Evolutionary conservation across 768 basidiomycete species (phyloP), one percentile per base, ranked within the genome.

Genomic region (Udeniomyces megalosporus): DNA sequence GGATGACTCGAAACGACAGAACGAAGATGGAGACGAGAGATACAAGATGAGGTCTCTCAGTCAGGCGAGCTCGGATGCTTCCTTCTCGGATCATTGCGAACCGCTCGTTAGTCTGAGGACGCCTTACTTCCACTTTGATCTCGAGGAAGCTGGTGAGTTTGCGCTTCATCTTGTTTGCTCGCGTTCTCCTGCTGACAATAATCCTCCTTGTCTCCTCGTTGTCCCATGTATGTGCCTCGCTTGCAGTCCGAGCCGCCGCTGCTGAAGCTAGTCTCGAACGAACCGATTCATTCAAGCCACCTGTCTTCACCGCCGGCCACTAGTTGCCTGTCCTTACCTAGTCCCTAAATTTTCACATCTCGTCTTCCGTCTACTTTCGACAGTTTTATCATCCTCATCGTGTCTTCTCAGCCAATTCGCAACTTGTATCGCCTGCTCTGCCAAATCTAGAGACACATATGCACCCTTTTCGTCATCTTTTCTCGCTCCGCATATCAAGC

Each of bases 121-220:
- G 34, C 72, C 72, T 2, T 73, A 71, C 78, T 93, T 96, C 84
- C 93, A 96, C 76, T 77, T 93, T 67, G 91, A 93, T 72, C 75
- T 96, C 42, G 73, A 77, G 34, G 77, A 78, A 2, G 88, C 88
- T 44, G 82, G 89, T 45, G 77, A 74, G 22, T 44, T 28, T 26
- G n/a, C 5, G 3, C 26, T 22, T 38, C n/a, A 11, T 51, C 49
- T 26, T 4, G 15, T 26, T 29, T 51, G 29, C 24, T 12, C 49
- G 10, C 49, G 10, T 29, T 24, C n/a, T 8, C 28, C 8, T 53
- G 12, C 22, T 6, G 4, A 12, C 14, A 14, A 29, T 24, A 24
- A 6, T 29, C 28, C 49, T 51, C 51, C 32, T 53, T 53, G 24
- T 31, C 20, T 3, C 29, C 5, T 53, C 17, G 29, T 50, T 17